These are phyloP conservation scores for Penicillium sp. DNA, from an alignment of 2,329 filamentous ascomycete genomes.

Conservation along the genomic window DNA sequence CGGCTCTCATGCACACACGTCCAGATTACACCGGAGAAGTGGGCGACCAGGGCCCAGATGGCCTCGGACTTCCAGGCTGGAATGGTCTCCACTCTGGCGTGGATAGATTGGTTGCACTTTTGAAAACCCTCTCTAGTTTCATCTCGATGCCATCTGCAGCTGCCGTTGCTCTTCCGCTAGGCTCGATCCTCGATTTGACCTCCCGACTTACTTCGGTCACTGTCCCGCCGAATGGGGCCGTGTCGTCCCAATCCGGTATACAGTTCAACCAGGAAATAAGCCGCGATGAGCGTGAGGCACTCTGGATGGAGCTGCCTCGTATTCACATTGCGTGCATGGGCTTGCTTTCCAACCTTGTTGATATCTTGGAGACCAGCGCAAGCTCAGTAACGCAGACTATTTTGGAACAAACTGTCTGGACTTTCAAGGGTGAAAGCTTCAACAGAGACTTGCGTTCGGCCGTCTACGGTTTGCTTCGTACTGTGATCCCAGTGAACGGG, in stretches of 20 bases:
- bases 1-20: conserved; percentile 35
- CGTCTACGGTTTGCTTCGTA: conserved; percentile 59
- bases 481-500: conserved; percentile 62
- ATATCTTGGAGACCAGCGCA: conserved; percentile 58
- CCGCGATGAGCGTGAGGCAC: conserved; percentile 75
- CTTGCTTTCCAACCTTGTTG: conserved; percentile 58
- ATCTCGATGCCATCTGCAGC: conserved; percentile 64
- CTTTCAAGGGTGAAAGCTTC: conserved; percentile 59
- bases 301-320: conserved; percentile 70
- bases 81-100: conserved; percentile 70
- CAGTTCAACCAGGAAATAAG: conserved; percentile 70
- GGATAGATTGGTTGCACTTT: conserved; percentile 65
- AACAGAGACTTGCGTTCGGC: conserved; percentile 57
- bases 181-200: conserved; percentile 65
- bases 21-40: conserved; percentile 37
- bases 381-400: conserved; percentile 62
- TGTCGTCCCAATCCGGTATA: conserved; percentile 47
- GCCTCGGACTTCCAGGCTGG: conserved; percentile 65
- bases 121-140: conserved; percentile 64
- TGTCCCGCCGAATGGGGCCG: conserved; percentile 46
- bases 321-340: conserved; percentile 71
- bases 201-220: conserved; percentile 68
- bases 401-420: conserved; percentile 69
- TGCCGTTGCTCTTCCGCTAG: conserved; percentile 66
- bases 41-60: conserved; percentile 41